A percentile compares a stretch with the other conserved stretches of the same genome.
phyloP scores from a whole-genome alignment of 1,284 basidiomycete species.

The Meira nashicola region DNA sequence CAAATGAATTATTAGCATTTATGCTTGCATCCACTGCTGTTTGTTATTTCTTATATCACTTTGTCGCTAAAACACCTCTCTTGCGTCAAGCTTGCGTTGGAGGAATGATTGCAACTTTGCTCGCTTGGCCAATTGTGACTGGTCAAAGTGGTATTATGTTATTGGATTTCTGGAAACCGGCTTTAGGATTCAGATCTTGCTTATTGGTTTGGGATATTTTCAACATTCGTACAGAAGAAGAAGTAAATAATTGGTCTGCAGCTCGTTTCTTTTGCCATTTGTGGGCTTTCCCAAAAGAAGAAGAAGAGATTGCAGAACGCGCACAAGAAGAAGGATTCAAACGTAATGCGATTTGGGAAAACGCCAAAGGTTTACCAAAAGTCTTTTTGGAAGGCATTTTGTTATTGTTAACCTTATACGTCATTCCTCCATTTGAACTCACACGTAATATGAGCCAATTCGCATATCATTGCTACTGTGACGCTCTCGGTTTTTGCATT shows the following conservation, averaged over 20 bases:
- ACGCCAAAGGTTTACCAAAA: constrained; percentile 37
- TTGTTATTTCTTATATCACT: constrained; percentile 42
- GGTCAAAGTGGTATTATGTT: constrained; percentile 38
- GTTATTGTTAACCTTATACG: constrained; percentile 33
- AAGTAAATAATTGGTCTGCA: constrained; percentile 40
- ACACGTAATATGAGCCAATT: constrained; percentile 37
- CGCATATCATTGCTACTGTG: constrained; percentile 41
- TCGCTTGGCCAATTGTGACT: constrained; percentile 41
- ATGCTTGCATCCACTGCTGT: constrained; percentile 30
- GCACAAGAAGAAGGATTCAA: constrained; percentile 28
- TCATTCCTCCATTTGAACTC: constrained; percentile 43
- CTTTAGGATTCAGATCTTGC: constrained; percentile 46
- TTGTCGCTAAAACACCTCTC: constrained; percentile 23
- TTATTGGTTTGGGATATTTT: constrained; percentile 49
- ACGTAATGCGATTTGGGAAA: constrained; percentile 32
- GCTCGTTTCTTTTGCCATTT: constrained; percentile 45
- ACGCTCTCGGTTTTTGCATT: constrained; percentile 33
- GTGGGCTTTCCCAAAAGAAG: constrained; percentile 43
- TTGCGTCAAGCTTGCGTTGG: constrained; percentile 32
- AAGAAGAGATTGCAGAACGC: constrained; percentile 38
- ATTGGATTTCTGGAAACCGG: constrained; percentile 47
- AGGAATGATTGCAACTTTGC: constrained; percentile 25
- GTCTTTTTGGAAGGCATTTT: constrained; percentile 32
- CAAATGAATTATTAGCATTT: constrained; percentile 26
- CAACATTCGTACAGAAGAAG: constrained; percentile 36